Evolutionary conservation across 2,329 filamentous ascomycete genomes (phyloP).

Genomic region (Colletotrichum higginsianum): DNA sequence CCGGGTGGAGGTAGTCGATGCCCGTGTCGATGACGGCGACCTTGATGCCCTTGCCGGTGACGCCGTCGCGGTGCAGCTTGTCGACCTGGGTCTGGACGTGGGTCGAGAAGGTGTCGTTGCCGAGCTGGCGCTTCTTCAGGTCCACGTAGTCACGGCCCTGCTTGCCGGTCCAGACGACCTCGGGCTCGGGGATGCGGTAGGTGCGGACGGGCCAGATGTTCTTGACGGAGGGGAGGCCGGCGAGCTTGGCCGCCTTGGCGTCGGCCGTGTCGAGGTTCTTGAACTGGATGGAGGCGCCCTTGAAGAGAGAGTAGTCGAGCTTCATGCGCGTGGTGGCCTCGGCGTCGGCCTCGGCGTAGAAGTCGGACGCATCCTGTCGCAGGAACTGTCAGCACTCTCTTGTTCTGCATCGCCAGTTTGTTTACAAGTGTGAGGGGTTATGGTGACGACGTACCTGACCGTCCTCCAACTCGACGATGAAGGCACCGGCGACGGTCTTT

Average conservation of each 20-base stretch:
- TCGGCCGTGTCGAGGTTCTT: constrained; percentile 62
- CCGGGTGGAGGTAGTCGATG: constrained; percentile 74
- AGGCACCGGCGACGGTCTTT: constrained; percentile 61
- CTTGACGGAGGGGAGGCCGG: constrained; percentile 61
- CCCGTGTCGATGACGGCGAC: constrained; percentile 69
- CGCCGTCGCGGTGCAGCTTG: constrained; percentile 63
- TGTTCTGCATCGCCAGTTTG: no score
- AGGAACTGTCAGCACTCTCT: neutral
- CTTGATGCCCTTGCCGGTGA: constrained; percentile 67
- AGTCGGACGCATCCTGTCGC: constrained; percentile 58
- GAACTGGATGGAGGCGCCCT: constrained; percentile 68
- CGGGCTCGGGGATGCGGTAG: constrained; percentile 61
- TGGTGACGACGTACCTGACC: constrained; percentile 56
- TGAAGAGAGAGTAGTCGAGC: constrained; percentile 67
- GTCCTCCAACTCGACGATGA: constrained; percentile 69
- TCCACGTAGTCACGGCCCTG: constrained; percentile 46
- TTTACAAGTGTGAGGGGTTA: no score
- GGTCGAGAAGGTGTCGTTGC: constrained; percentile 56
- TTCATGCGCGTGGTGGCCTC: constrained; percentile 63
- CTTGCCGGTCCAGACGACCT: constrained; percentile 61
- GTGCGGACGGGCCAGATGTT: constrained; percentile 63
- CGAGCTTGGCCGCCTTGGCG: constrained; percentile 58
- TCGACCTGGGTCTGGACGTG: constrained; percentile 72
- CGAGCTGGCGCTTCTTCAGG: constrained; percentile 51
- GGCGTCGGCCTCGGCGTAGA: constrained; percentile 55